Evolutionary conservation across 2,329 filamentous ascomycete species (phyloP).

Genomic region (Pezicula radicicola): DNA sequence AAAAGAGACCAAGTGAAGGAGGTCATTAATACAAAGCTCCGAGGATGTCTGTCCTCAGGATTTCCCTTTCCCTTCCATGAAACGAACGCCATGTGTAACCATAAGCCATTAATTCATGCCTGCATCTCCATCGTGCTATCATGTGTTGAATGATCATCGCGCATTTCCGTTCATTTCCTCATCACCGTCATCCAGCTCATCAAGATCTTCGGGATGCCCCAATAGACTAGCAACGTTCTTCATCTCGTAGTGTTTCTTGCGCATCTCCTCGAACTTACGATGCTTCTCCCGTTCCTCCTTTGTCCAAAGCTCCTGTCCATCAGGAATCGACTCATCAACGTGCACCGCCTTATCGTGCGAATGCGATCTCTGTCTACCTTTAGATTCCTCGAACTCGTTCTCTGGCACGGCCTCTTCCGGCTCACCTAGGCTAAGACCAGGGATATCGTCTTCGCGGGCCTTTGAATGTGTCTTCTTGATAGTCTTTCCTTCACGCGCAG

Average conservation of each 20-base stretch:
- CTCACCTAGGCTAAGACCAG: constrained; percentile 87
- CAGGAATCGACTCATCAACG: constrained; percentile 60
- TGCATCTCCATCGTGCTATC: not conserved
- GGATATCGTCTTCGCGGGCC: constrained; percentile 71
- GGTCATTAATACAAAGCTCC: too few relatives aligned
- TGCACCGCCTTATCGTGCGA: constrained; percentile 72
- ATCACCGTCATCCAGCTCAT: constrained; percentile 58
- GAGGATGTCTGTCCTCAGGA: too few relatives aligned
- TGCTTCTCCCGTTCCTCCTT: constrained; percentile 88
- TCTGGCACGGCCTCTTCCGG: constrained; percentile 72
- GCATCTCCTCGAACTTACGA: constrained; percentile 81
- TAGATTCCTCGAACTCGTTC: constrained; percentile 36
- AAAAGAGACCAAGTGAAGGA: too few relatives aligned
- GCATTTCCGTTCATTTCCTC: constrained; percentile 30
- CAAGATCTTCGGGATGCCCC: constrained; percentile 68
- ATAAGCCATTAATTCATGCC: not conserved
- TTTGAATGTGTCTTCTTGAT: constrained; percentile 21
- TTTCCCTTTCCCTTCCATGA: not conserved
- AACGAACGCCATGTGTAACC: constrained; percentile 1
- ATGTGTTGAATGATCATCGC: constrained; percentile 2
- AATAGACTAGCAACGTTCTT: constrained; percentile 85
- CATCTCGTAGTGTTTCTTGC: constrained; percentile 99
- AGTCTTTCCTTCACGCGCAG: constrained; percentile 28
- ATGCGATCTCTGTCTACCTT: constrained; percentile 23
- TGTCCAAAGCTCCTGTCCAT: constrained; percentile 53